Percentiles rank a stretch among this genome's conserved stretches.
These are phyloP conservation scores for Suillus hirtellus DNA, from an alignment of 768 basidiomycete genomes.

Conservation along the genomic window DNA sequence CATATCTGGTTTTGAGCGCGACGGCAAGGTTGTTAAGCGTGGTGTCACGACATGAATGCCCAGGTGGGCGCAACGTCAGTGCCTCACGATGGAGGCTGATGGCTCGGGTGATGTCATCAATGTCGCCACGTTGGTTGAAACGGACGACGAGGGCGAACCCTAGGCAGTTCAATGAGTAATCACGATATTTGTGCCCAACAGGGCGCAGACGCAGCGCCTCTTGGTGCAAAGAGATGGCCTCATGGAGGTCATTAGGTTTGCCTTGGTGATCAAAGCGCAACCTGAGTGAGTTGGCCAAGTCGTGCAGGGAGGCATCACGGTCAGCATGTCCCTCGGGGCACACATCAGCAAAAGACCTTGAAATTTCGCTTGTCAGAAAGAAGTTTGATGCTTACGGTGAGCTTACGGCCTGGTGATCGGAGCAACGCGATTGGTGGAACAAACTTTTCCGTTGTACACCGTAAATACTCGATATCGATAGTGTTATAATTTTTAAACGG, in stretches of 20 bases:
- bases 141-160: background rate
- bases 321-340: too few relatives aligned
- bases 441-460: too few relatives aligned
- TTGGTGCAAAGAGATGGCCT: background rate
- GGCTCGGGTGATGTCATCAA: background rate
- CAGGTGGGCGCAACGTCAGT: background rate
- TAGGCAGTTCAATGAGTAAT: background rate
- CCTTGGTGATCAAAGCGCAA: background rate
- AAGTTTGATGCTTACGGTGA: too few relatives aligned
- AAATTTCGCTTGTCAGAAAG: too few relatives aligned
- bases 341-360: too few relatives aligned
- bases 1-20: background rate
- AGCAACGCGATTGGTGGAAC: too few relatives aligned
- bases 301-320: too few relatives aligned
- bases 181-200: background rate
- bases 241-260: background rate
- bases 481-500: too few relatives aligned
- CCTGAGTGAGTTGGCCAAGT: background rate
- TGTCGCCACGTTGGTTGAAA: background rate
- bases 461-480: too few relatives aligned
- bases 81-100: background rate
- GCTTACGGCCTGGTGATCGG: too few relatives aligned
- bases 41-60: background rate
- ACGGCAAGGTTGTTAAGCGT: background rate
- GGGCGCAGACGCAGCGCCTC: background rate